phyloP scores from a whole-genome alignment of 108 stramenopile genomes.

The Fistulifera pelliculosa region DNA sequence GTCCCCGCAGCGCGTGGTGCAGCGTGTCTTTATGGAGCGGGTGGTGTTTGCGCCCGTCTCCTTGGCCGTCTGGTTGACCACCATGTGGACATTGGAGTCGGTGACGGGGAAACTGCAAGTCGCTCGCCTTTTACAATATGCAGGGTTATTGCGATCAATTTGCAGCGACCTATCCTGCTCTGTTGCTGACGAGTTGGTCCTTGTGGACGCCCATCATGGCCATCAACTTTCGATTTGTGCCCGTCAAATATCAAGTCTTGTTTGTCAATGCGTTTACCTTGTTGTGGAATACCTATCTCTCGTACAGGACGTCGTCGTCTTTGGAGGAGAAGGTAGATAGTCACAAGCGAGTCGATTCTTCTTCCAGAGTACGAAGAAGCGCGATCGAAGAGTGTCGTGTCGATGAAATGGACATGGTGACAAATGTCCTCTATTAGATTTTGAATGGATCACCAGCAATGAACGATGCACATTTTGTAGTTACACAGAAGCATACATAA shows the following conservation, averaged over 20 bases:
- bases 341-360: no score
- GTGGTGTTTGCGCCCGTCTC: constrained; percentile 66
- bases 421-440: no score
- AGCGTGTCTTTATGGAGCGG: constrained; percentile 59
- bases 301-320: constrained; percentile 26
- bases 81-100: constrained; percentile 56
- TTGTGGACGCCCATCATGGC: constrained; percentile 77
- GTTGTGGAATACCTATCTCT: constrained; percentile 82
- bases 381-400: no score
- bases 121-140: no score
- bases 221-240: constrained; percentile 67
- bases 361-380: no score
- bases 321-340: no score
- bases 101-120: no score
- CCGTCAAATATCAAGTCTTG: constrained; percentile 69
- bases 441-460: no score
- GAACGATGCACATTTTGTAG: no score
- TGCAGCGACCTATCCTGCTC: constrained; percentile 13
- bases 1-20: constrained; percentile 13
- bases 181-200: constrained; percentile 62
- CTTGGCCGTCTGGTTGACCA: constrained; percentile 49
- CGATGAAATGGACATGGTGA: no score
- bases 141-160: no score
- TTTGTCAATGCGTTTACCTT: constrained; percentile 73
- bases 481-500: no score